These are phyloP conservation scores for Marchantia paleacea DNA, from an alignment of 225 moss, liverwort and hornwort species.

Conservation along the genomic window DNA sequence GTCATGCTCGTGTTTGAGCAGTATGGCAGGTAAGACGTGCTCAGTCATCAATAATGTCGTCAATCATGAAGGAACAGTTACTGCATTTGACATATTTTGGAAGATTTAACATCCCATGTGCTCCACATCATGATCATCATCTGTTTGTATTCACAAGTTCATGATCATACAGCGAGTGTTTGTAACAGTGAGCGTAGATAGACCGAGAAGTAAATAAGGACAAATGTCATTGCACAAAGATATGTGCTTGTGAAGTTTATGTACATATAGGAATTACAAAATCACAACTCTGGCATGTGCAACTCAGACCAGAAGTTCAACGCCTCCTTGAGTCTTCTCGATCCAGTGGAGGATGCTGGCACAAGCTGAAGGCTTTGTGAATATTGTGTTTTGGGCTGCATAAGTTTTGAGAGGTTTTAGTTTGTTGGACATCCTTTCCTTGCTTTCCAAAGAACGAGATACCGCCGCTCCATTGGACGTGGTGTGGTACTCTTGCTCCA, in stretches of 20 bases:
- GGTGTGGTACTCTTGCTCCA: slow-evolving; percentile 58
- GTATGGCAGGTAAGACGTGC: not conserved
- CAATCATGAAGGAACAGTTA: not conserved
- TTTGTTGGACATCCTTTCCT: slow-evolving; percentile 53
- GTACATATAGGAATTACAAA: not conserved
- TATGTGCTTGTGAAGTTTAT: not conserved
- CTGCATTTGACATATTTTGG: not conserved
- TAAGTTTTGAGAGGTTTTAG: slow-evolving; percentile 62
- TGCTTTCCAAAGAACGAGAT: slow-evolving; percentile 43
- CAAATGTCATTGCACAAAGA: not conserved
- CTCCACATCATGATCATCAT: not conserved
- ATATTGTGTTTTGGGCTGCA: slow-evolving; percentile 47
- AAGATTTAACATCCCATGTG: not conserved
- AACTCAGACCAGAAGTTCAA: not conserved
- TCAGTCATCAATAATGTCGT: not conserved
- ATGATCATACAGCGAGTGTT: not conserved
- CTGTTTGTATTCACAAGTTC: not conserved
- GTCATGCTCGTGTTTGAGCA: not conserved
- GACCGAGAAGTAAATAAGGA: not conserved
- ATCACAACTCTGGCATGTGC: not conserved
- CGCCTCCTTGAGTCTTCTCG: slow-evolving; percentile 26
- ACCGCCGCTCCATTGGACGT: slow-evolving; percentile 32
- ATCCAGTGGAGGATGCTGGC: slow-evolving; percentile 32
- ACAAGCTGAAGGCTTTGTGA: slow-evolving; percentile 18
- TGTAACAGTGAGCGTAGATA: not conserved